Percentiles rank a stretch among this genome's conserved stretches.
phyloP scores from a whole-genome alignment of 805 yeast genomes.

The Wickerhamomyces sydowiorum region DNA sequence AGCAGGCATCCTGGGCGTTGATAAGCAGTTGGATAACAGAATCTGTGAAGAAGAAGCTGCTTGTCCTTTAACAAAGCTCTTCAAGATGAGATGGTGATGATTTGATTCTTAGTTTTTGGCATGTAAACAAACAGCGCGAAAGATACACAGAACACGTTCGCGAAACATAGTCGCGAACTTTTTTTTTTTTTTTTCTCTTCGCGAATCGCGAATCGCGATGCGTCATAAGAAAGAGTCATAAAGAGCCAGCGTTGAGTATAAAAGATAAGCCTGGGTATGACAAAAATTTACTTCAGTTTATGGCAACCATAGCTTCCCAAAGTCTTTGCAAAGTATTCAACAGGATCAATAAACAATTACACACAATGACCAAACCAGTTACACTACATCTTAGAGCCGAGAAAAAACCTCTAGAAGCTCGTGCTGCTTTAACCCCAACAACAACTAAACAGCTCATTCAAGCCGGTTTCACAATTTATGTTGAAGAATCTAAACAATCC shows the following conservation, averaged over 20 bases:
- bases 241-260: neutral
- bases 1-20: neutral
- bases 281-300: no score
- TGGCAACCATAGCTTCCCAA: no score
- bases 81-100: no score
- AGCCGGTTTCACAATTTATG: conserved; percentile 84
- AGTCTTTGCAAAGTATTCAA: no score
- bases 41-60: no score
- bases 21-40: no score
- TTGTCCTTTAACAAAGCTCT: no score
- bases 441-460: conserved; percentile 78
- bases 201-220: neutral
- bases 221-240: neutral
- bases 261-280: neutral
- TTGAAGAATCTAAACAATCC: conserved; percentile 83
- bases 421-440: conserved; percentile 94
- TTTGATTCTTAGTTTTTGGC: neutral
- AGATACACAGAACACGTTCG: neutral
- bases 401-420: conserved; percentile 93
- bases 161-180: neutral
- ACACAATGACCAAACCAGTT: conserved; percentile 34
- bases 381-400: conserved; percentile 92
- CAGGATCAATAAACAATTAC: neutral
- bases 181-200: neutral
- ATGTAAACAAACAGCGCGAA: neutral